phyloP scores from a whole-genome alignment of 345 rosid species.

The Murraya paniculata region DNA sequence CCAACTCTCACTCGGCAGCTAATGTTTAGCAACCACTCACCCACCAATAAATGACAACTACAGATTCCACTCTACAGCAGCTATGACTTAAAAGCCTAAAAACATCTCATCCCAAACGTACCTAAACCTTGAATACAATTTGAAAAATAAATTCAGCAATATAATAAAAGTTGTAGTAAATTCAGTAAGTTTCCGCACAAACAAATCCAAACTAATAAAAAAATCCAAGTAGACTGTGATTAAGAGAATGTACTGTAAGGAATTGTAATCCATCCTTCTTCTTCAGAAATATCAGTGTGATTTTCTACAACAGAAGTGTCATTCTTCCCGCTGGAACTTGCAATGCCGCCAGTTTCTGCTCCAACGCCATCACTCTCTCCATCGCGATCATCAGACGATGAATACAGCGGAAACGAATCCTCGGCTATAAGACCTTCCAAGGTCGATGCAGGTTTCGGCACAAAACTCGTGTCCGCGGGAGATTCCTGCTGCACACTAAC shows the following conservation, averaged over 20 bases:
- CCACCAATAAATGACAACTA: neutral
- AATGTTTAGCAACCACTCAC: neutral
- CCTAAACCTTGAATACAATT: neutral
- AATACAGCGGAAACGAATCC: constrained; percentile 56
- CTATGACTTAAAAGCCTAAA: neutral
- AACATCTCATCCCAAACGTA: neutral
- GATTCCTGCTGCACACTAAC: constrained; percentile 46
- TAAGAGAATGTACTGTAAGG: constrained; percentile 58
- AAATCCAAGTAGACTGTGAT: neutral
- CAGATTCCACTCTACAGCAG: neutral
- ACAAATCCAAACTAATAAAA: neutral
- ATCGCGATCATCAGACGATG: constrained; percentile 35
- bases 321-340: constrained; percentile 26
- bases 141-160: neutral
- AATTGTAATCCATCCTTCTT: constrained; percentile 90
- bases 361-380: constrained; percentile 35
- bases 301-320: constrained; percentile 39
- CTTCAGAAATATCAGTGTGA: constrained; percentile 73
- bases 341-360: constrained; percentile 32
- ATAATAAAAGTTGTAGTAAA: neutral
- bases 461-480: constrained; percentile 29
- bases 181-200: neutral
- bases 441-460: constrained; percentile 39
- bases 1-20: neutral
- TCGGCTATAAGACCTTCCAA: constrained; percentile 70